Percentiles rank a stretch among this genome's conserved stretches.
Conservation (phyloP, 2,329 filamentous ascomycete genomes). For the Didymella lethalis region DNA sequence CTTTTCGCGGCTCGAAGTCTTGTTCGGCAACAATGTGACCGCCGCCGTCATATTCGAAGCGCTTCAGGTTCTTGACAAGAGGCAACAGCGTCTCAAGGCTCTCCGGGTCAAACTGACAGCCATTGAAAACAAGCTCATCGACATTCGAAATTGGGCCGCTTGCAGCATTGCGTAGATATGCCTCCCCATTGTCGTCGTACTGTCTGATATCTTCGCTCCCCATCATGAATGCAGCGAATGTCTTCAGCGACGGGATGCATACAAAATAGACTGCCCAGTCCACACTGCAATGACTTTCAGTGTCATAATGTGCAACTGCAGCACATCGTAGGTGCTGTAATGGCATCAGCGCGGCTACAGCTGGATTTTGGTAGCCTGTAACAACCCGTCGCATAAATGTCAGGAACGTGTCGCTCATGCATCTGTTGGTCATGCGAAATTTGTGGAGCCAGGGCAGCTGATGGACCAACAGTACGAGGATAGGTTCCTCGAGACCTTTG, state of each 20-base stretch:
- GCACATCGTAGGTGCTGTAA: constrained; percentile 25
- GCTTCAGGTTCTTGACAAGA: constrained; percentile 19
- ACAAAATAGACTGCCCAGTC: constrained; percentile 25
- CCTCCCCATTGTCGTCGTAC: background rate
- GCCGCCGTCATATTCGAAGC: constrained; percentile 20
- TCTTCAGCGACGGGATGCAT: constrained; percentile 24
- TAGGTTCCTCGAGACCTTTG: constrained; percentile 5
- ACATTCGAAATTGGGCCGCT: constrained; percentile 18
- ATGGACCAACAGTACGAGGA: constrained; percentile 26
- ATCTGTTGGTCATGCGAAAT: constrained; percentile 20
- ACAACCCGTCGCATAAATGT: constrained; percentile 13
- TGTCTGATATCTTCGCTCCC: constrained; percentile 1
- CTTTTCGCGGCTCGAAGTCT: constrained; percentile 16
- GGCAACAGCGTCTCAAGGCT: constrained; percentile 17
- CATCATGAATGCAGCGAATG: constrained; percentile 24
- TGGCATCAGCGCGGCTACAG: constrained; percentile 14
- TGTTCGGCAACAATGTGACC: constrained; percentile 10
- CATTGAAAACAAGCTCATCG: constrained; percentile 19
- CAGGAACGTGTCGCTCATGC: constrained; percentile 4
- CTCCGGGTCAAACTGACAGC: constrained; percentile 16
- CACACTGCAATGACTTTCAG: constrained; percentile 8
- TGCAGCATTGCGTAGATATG: background rate
- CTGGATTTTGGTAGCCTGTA: constrained; percentile 16
- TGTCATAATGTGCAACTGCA: constrained; percentile 21
- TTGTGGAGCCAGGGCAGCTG: constrained; percentile 21